These are phyloP conservation scores for Colletotrichum falcatum DNA, from an alignment of 2,329 filamentous ascomycete genomes.

Conservation along the genomic window DNA sequence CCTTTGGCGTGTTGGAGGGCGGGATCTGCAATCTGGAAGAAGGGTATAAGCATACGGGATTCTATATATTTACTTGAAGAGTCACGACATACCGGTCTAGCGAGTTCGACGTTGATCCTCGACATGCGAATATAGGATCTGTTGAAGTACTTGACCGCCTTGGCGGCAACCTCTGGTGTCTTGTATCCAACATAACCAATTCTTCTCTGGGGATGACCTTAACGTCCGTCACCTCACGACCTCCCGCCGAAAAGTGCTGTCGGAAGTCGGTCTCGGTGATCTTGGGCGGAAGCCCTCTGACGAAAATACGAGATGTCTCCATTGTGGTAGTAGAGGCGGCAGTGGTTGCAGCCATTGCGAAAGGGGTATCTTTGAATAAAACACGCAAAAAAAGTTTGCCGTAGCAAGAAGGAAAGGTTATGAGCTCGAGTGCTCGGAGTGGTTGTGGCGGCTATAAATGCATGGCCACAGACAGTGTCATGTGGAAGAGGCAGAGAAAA, in stretches of 20 bases:
- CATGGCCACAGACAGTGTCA: conserved; percentile 34
- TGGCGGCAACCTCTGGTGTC: conserved; percentile 80
- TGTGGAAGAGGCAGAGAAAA: conserved; percentile 17
- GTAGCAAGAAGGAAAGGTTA: conserved; percentile 26
- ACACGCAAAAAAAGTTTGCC: conserved; percentile 30
- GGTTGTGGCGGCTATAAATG: conserved; percentile 28
- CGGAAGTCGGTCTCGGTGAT: conserved; percentile 87
- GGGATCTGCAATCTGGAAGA: conserved; percentile 55
- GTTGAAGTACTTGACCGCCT: conserved; percentile 95
- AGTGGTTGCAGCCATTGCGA: conserved; percentile 33
- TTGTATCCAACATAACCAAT: conserved; percentile 98
- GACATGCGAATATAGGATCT: conserved; percentile 96
- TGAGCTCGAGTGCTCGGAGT: conserved; percentile 24
- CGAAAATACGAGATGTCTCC: conserved; percentile 77
- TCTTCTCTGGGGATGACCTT: conserved; percentile 90
- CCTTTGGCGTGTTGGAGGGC: conserved; percentile 48
- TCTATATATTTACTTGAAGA: not conserved
- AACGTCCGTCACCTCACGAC: conserved; percentile 85
- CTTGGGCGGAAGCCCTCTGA: conserved; percentile 87
- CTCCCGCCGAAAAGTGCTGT: conserved; percentile 84
- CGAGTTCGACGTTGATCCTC: conserved; percentile 89
- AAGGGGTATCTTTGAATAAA: conserved; percentile 42
- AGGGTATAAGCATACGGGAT: conserved; percentile 21
- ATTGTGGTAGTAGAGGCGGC: conserved; percentile 49
- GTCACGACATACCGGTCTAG: conserved; percentile 66